Conservation (phyloP, 129 eudicot species). For the Dittrichia graveolens region DNA sequence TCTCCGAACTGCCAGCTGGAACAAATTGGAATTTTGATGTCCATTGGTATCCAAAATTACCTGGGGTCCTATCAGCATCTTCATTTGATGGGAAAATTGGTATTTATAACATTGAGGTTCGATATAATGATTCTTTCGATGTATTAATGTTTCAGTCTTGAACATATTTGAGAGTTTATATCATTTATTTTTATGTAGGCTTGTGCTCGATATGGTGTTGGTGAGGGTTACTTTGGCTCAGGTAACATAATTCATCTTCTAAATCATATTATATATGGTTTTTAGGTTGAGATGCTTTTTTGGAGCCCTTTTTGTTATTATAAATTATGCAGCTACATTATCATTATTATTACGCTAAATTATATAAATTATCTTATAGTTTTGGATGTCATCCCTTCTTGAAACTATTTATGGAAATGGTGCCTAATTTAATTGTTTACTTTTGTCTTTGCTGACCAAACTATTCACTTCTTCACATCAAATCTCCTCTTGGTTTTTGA, state of each 20-base stretch:
- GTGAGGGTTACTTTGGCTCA: constrained; percentile 59
- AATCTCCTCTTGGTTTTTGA: too few relatives aligned
- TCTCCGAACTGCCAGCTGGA: constrained; percentile 86
- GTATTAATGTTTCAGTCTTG: not conserved
- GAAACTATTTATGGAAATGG: too few relatives aligned
- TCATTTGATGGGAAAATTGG: constrained; percentile 88
- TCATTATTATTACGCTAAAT: too few relatives aligned
- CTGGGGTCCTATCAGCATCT: constrained; percentile 90
- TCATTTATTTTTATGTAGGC: constrained; percentile 50
- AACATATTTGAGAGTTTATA: constrained; percentile 18
- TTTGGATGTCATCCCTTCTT: too few relatives aligned
- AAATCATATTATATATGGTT: not conserved
- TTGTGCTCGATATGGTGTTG: constrained; percentile 64
- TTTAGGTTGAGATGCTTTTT: not conserved
- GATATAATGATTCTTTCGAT: constrained; percentile 13
- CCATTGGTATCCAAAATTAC: constrained; percentile 84
- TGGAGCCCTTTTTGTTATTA: constrained; percentile 11
- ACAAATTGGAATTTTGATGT: constrained; percentile 85
- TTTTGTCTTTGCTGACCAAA: too few relatives aligned
- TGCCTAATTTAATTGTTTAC: too few relatives aligned
- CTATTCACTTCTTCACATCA: too few relatives aligned
- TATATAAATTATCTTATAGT: too few relatives aligned
- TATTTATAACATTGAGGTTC: constrained; percentile 81
- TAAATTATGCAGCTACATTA: not conserved
- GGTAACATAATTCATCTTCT: constrained; percentile 40